These are phyloP conservation scores for Candida ortonii DNA, from an alignment of 805 yeast genomes.

Conservation along the genomic window DNA sequence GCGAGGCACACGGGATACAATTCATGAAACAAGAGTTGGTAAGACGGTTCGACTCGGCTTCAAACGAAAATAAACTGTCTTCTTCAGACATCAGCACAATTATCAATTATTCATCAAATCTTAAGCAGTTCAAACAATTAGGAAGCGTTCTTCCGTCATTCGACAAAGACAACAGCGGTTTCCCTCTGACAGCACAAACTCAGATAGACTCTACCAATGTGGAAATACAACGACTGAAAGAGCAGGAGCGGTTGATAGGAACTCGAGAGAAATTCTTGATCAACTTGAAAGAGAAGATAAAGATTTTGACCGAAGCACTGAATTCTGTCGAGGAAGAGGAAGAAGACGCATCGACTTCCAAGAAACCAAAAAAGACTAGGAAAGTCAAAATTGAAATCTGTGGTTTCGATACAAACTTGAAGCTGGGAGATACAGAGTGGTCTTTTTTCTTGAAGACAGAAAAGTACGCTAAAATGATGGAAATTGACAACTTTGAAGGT, in stretches of 20 bases:
- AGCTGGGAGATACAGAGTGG: constrained; percentile 26
- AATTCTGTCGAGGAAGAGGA: constrained; percentile 16
- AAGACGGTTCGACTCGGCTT: constrained; percentile 12
- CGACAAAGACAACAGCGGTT: constrained; percentile 11
- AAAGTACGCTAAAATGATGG: constrained; percentile 8
- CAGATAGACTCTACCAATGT: constrained; percentile 23
- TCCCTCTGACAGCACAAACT: constrained; percentile 6
- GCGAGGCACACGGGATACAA: constrained; percentile 61
- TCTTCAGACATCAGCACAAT: constrained; percentile 16
- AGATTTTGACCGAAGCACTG: constrained; percentile 37
- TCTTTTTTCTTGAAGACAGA: constrained; percentile 13
- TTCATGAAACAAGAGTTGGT: constrained; percentile 37
- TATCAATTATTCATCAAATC: constrained; percentile 14
- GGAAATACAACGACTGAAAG: constrained; percentile 18
- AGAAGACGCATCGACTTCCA: constrained; percentile 9
- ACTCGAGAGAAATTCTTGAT: constrained; percentile 26
- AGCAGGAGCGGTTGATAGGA: constrained; percentile 11
- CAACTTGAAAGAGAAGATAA: constrained; percentile 37
- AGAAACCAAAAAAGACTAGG: constrained; percentile 20
- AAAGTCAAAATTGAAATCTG: constrained; percentile 45
- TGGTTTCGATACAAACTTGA: constrained; percentile 41
- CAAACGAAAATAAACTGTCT: constrained; percentile 10
- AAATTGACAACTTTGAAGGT: constrained; percentile 10
- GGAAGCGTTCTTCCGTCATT: constrained; percentile 45
- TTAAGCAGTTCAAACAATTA: constrained; percentile 25